Conservation (phyloP, 2,329 filamentous ascomycete species). For the Pseudopithomyces chartarum region DNA sequence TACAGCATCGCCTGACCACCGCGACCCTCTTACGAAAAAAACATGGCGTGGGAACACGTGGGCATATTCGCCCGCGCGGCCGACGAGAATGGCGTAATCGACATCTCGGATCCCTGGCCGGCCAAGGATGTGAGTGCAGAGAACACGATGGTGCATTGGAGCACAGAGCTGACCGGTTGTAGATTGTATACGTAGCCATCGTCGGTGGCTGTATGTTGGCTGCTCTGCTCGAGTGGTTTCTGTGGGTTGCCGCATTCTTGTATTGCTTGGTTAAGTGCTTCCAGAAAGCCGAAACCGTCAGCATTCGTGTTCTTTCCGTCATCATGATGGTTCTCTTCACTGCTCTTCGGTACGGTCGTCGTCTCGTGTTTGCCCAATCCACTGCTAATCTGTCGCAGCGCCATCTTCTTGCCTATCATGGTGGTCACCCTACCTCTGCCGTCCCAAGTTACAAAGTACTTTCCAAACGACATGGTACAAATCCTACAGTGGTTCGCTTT, state of each 20-base stretch:
- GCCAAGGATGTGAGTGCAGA: conserved; percentile 47
- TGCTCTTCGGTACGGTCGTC: conserved; percentile 69
- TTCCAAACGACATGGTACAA: conserved; percentile 70
- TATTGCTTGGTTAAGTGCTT: conserved; percentile 92
- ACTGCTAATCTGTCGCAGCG: conserved; percentile 55
- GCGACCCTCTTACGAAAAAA: conserved; percentile 23
- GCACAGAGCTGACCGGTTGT: conserved; percentile 19
- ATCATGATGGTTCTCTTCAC: conserved; percentile 76
- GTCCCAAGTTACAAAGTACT: conserved; percentile 69
- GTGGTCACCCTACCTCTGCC: conserved; percentile 88
- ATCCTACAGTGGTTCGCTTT: conserved; percentile 94
- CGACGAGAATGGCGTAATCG: conserved; percentile 32
- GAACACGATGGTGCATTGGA: neutral
- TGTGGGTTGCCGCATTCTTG: conserved; percentile 91
- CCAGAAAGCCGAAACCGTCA: conserved; percentile 86
- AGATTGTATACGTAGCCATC: conserved; percentile 87
- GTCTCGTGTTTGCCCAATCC: neutral
- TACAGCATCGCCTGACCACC: conserved; percentile 14
- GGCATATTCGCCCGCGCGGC: conserved; percentile 33
- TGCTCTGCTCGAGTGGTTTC: conserved; percentile 88
- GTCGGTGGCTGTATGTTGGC: conserved; percentile 81
- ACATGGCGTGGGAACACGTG: conserved; percentile 32
- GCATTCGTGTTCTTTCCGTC: conserved; percentile 76
- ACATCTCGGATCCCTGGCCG: conserved; percentile 46
- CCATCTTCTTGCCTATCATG: conserved; percentile 92